Percentiles rank a stretch among this genome's conserved stretches.
phyloP scores from a whole-genome alignment of 2,329 filamentous ascomycete genomes.

The Trichoderma gracile region DNA sequence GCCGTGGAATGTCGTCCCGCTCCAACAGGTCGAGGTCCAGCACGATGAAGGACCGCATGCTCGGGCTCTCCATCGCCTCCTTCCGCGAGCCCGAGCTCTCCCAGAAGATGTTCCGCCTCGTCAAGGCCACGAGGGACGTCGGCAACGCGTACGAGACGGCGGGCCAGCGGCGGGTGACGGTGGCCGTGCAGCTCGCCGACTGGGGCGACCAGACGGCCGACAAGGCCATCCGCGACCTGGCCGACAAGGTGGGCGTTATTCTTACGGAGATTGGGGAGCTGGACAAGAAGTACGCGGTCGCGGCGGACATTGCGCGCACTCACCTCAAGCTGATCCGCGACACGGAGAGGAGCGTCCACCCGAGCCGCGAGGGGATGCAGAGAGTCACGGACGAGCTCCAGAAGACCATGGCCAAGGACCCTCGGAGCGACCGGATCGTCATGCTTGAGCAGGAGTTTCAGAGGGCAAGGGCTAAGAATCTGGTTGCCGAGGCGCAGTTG shows the following conservation, averaged over 20 bases:
- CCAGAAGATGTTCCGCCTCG: slow-evolving; percentile 84
- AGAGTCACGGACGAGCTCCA: slow-evolving; percentile 93
- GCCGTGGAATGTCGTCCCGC: slow-evolving; percentile 72
- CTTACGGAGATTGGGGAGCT: slow-evolving; percentile 91
- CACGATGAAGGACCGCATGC: background rate
- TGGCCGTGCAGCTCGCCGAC: slow-evolving; percentile 89
- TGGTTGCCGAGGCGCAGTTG: slow-evolving; percentile 95
- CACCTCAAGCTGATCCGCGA: slow-evolving; percentile 91
- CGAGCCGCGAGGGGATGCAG: slow-evolving; percentile 79
- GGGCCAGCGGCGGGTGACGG: slow-evolving; percentile 77
- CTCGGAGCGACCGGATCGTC: slow-evolving; percentile 75
- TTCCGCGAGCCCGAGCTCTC: slow-evolving; percentile 88
- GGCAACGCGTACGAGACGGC: slow-evolving; percentile 83
- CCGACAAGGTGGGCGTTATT: slow-evolving; percentile 92
- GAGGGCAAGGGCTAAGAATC: slow-evolving; percentile 88
- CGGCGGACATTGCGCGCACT: slow-evolving; percentile 79
- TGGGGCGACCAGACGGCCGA: slow-evolving; percentile 94
- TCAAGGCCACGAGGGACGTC: slow-evolving; percentile 91
- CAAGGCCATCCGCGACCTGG: slow-evolving; percentile 82
- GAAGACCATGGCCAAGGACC: slow-evolving; percentile 88
- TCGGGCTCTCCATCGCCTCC: slow-evolving; percentile 79
- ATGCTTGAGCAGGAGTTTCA: slow-evolving; percentile 95
- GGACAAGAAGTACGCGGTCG: slow-evolving; percentile 84
- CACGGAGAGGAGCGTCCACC: slow-evolving; percentile 93
- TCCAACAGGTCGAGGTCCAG: slow-evolving; percentile 48